These are phyloP conservation scores for Geranium brycei DNA, from an alignment of 345 rosid genomes.

Conservation along the genomic window DNA sequence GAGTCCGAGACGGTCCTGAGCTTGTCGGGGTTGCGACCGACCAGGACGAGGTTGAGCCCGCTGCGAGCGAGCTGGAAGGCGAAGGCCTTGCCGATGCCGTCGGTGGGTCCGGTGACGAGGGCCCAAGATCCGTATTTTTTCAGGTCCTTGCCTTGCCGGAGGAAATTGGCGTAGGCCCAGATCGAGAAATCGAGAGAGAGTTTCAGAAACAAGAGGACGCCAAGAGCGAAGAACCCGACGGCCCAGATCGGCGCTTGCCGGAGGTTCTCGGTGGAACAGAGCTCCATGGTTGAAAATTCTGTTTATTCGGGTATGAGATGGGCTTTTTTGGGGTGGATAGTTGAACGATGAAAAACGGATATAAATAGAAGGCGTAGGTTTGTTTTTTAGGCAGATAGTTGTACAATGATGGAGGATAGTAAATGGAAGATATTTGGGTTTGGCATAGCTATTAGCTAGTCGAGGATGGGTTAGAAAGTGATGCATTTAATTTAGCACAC, in stretches of 20 bases:
- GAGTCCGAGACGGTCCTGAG: slow-evolving; percentile 17
- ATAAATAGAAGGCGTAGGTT: no score
- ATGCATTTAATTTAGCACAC: no score
- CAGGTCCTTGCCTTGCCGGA: slow-evolving; percentile 22
- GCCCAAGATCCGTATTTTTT: slow-evolving; percentile 33
- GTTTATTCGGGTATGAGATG: background rate
- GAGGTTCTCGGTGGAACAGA: slow-evolving; percentile 24
- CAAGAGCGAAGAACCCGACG: slow-evolving; percentile 19
- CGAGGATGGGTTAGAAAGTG: no score
- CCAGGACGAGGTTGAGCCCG: slow-evolving; percentile 24
- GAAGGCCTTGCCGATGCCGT: slow-evolving; percentile 27
- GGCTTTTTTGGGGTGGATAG: no score
- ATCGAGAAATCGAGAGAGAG: slow-evolving; percentile 6
- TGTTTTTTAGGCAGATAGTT: no score
- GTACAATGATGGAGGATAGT: no score
- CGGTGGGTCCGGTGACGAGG: slow-evolving; percentile 27
- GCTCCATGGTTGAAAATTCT: slow-evolving; percentile 23
- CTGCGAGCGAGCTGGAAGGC: slow-evolving; percentile 24
- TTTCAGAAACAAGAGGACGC: slow-evolving; percentile 15
- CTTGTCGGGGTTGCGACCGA: slow-evolving; percentile 21
- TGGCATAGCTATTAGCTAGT: no score
- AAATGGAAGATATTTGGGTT: no score
- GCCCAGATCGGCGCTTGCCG: slow-evolving; percentile 44
- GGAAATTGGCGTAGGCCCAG: slow-evolving; percentile 22
- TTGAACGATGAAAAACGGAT: no score